phyloP scores from a whole-genome alignment of 228 moss, liverwort and hornwort species.

The Sphagnum fallax region DNA sequence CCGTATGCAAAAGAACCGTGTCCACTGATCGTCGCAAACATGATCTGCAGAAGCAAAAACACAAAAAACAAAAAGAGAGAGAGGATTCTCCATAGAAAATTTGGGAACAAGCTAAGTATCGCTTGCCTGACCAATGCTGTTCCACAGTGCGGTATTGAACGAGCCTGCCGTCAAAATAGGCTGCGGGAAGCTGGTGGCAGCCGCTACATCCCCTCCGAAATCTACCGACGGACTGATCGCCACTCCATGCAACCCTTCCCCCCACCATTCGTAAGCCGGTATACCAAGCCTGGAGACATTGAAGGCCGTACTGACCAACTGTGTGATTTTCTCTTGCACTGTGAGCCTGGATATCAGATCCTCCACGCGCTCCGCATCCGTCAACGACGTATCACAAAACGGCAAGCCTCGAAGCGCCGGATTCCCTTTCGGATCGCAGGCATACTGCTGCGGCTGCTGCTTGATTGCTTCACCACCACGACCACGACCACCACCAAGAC shows the following conservation, averaged over 20 bases:
- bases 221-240: conserved; percentile 23
- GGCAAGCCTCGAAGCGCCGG: conserved; percentile 23
- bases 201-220: conserved; percentile 29
- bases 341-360: conserved; percentile 48
- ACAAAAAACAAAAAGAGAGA: not conserved
- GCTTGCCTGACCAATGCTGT: conserved; percentile 61
- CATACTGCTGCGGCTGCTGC: conserved; percentile 11
- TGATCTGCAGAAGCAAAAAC: not conserved
- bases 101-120: not conserved
- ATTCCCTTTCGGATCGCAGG: conserved; percentile 28
- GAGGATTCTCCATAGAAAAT: not conserved
- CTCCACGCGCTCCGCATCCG: conserved; percentile 37
- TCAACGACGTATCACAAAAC: conserved; percentile 43
- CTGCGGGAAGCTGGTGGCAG: conserved; percentile 66
- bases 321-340: conserved; percentile 49
- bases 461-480: no score
- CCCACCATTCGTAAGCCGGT: conserved; percentile 70
- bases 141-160: conserved; percentile 62
- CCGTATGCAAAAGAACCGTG: not conserved
- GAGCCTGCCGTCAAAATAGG: conserved; percentile 67
- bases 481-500: no score
- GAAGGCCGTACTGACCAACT: conserved; percentile 44
- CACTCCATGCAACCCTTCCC: conserved; percentile 68
- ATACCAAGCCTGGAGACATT: conserved; percentile 42
- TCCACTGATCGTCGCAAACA: not conserved